These are phyloP conservation scores for Aspergillus ostianus DNA, from an alignment of 495 filamentous ascomycete species.

Conservation along the genomic window DNA sequence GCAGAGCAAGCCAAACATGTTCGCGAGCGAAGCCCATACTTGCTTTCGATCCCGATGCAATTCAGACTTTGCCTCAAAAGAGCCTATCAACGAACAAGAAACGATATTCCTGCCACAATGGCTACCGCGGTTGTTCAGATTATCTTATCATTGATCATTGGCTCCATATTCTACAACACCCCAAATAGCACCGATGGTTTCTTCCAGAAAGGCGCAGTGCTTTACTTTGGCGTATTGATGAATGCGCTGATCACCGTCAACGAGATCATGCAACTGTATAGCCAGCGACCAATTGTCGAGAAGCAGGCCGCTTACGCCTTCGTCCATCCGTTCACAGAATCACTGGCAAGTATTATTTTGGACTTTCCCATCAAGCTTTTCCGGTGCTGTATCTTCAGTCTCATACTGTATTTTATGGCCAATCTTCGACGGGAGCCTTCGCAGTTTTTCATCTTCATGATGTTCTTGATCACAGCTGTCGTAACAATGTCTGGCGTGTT, in stretches of 20 bases:
- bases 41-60: conserved; percentile 46
- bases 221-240: conserved; percentile 82
- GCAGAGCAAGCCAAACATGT: conserved; percentile 32
- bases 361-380: conserved; percentile 55
- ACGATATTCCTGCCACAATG: conserved; percentile 69
- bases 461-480: conserved; percentile 45
- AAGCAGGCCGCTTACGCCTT: conserved; percentile 62
- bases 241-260: conserved; percentile 47
- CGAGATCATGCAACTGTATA: conserved; percentile 58
- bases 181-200: conserved; percentile 24
- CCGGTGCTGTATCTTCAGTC: conserved; percentile 42
- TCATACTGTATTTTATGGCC: conserved; percentile 57
- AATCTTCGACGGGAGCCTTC: conserved; percentile 41
- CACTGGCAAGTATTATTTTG: conserved; percentile 50
- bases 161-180: conserved; percentile 72
- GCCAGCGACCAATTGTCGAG: conserved; percentile 57
- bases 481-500: conserved; percentile 53
- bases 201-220: conserved; percentile 58
- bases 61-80: conserved; percentile 44
- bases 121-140: conserved; percentile 68
- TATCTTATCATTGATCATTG: conserved; percentile 74
- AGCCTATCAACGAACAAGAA: conserved; percentile 53
- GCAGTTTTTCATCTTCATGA: conserved; percentile 58
- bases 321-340: conserved; percentile 58
- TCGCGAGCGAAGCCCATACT: conserved; percentile 37